Evolutionary conservation across 345 rosid genomes (phyloP).

Genomic region (Eucalyptus albens): DNA sequence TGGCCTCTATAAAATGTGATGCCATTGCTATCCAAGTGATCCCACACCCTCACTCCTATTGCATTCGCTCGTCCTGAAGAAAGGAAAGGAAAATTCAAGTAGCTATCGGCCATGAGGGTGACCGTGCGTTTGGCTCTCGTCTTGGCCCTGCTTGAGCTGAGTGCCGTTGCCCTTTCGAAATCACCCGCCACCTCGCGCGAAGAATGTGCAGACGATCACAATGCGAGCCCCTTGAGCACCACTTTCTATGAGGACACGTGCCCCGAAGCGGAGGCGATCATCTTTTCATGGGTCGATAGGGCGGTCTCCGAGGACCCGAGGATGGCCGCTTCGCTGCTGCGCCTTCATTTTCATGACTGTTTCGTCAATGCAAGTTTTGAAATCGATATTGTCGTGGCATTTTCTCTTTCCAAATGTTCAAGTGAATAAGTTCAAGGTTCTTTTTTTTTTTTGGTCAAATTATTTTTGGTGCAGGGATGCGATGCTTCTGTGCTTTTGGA

Average conservation of each 20-base stretch:
- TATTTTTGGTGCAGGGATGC: conserved; percentile 42
- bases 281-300: conserved; percentile 47
- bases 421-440: neutral
- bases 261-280: conserved; percentile 53
- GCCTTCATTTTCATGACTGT: conserved; percentile 79
- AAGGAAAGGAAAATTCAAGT: neutral
- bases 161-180: conserved; percentile 3
- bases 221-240: conserved; percentile 31
- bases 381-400: neutral
- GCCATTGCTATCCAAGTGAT: neutral
- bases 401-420: neutral
- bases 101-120: neutral
- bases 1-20: neutral
- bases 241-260: conserved; percentile 36
- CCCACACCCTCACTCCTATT: neutral
- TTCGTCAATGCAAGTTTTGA: conserved; percentile 52
- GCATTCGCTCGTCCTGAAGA: neutral
- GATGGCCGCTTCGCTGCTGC: conserved; percentile 73
- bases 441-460: neutral
- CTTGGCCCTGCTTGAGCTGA: neutral
- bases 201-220: conserved; percentile 31
- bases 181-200: conserved; percentile 10
- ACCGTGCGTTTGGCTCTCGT: neutral
- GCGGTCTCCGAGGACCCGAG: conserved; percentile 51
- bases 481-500: conserved; percentile 78